phyloP scores from a whole-genome alignment of 108 stramenopile genomes.

The Pinguiococcus pyrenoidosus region DNA sequence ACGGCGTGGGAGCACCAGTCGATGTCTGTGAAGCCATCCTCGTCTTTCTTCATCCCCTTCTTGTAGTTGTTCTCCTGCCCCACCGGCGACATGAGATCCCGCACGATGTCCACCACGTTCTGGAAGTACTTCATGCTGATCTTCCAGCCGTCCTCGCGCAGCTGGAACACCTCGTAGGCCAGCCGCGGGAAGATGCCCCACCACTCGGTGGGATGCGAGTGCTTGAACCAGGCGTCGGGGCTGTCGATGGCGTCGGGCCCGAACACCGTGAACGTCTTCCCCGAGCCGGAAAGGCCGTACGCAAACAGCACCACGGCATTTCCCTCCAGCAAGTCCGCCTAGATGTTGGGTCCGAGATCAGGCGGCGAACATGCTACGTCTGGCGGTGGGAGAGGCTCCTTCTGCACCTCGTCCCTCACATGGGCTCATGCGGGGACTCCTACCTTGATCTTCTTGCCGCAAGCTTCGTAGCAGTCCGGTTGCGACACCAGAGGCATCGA shows the following conservation, averaged over 20 bases:
- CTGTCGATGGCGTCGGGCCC: slow-evolving; percentile 36
- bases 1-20: slow-evolving; percentile 42
- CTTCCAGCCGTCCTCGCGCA: slow-evolving; percentile 50
- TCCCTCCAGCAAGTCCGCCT: slow-evolving; percentile 16
- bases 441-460: slow-evolving; percentile 9
- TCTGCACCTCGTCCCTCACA: too few species aligned
- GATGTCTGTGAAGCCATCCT: slow-evolving; percentile 54
- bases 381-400: too few species aligned
- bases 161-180: slow-evolving; percentile 46
- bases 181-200: slow-evolving; percentile 43
- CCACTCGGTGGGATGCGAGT: slow-evolving; percentile 29
- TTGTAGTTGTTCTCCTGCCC: slow-evolving; percentile 45
- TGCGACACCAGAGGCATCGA: slow-evolving; percentile 23
- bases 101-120: slow-evolving; percentile 51
- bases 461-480: not conserved
- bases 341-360: too few species aligned
- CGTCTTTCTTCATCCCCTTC: slow-evolving; percentile 47
- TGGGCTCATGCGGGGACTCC: too few species aligned
- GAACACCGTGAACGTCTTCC: slow-evolving; percentile 49
- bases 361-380: too few species aligned
- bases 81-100: slow-evolving; percentile 47
- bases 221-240: slow-evolving; percentile 52
- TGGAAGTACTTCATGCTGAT: slow-evolving; percentile 56
- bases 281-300: slow-evolving; percentile 44
- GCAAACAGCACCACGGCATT: slow-evolving; percentile 48